phyloP scores from a whole-genome alignment of 345 rosid genomes.

The Arabis alpina region DNA sequence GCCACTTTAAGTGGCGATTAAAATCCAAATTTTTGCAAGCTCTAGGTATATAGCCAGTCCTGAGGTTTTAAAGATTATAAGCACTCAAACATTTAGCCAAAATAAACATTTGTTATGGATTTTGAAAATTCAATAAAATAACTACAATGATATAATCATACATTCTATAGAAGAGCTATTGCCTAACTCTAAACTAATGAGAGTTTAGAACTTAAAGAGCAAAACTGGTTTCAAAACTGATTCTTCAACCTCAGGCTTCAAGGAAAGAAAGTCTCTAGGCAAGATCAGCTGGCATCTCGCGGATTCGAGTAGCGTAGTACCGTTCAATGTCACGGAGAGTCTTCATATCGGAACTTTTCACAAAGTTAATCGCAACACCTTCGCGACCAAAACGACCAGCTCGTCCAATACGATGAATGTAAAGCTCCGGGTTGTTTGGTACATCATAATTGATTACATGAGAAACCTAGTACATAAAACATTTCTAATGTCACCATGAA shows the following conservation, averaged over 20 bases:
- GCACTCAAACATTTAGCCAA: too few relatives aligned
- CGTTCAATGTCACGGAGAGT: conserved; percentile 76
- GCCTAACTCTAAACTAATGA: too few relatives aligned
- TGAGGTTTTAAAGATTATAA: too few relatives aligned
- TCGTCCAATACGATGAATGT: conserved; percentile 94
- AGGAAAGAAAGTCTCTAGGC: conserved; percentile 34
- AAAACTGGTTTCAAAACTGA: conserved; percentile 22
- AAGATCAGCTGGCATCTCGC: conserved; percentile 91
- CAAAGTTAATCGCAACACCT: conserved; percentile 92
- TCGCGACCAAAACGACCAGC: conserved; percentile 97
- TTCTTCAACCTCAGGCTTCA: conserved; percentile 13
- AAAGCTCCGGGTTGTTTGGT: conserved; percentile 93
- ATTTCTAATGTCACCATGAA: background rate
- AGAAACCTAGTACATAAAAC: conserved; percentile 62
- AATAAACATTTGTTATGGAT: background rate
- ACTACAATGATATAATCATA: background rate
- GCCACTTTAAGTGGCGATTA: too few relatives aligned
- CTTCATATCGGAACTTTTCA: conserved; percentile 82
- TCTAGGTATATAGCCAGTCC: too few relatives aligned
- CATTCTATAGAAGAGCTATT: too few relatives aligned
- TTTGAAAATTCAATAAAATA: background rate
- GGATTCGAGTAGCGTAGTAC: conserved; percentile 78
- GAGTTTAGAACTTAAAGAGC: background rate
- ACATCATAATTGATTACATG: conserved; percentile 92
- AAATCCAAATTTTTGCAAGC: too few relatives aligned